Evolutionary conservation across 2,329 filamentous ascomycete species (phyloP).

Genomic region (Neonectria faginata): DNA sequence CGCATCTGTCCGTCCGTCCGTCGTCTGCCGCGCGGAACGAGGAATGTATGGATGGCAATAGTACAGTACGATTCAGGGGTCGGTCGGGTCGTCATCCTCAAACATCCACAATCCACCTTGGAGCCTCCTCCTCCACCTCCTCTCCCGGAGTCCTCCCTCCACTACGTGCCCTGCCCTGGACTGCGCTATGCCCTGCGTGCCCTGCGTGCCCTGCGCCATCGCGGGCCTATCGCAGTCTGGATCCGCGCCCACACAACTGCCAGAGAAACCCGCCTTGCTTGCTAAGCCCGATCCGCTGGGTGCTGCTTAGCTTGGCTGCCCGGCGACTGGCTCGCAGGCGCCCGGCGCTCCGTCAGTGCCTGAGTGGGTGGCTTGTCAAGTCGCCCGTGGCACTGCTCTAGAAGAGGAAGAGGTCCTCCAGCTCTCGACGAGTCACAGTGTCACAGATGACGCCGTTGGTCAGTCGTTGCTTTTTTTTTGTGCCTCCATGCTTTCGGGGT

Average conservation of each 20-base stretch:
- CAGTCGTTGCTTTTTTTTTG: background rate
- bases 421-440: conserved; percentile 1
- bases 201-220: conserved; percentile 26
- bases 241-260: background rate
- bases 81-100: conserved; percentile 9
- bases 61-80: conserved; percentile 25
- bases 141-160: background rate
- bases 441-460: background rate
- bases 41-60: background rate
- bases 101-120: background rate
- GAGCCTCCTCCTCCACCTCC: background rate
- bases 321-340: conserved; percentile 22
- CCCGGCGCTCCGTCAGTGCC: conserved; percentile 15
- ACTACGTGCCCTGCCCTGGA: conserved; percentile 18
- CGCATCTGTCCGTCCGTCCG: background rate
- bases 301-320: conserved; percentile 6
- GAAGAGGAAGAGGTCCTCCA: background rate
- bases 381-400: conserved; percentile 21
- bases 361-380: conserved; percentile 22
- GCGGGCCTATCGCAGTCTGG: conserved; percentile 28
- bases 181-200: conserved; percentile 24
- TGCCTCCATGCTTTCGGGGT: background rate
- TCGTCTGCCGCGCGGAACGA: too few species aligned
- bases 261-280: background rate
- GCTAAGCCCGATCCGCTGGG: conserved; percentile 16